Conservation (phyloP, 2,329 filamentous ascomycete genomes). For the Tolypocladium ophioglossoides region DNA sequence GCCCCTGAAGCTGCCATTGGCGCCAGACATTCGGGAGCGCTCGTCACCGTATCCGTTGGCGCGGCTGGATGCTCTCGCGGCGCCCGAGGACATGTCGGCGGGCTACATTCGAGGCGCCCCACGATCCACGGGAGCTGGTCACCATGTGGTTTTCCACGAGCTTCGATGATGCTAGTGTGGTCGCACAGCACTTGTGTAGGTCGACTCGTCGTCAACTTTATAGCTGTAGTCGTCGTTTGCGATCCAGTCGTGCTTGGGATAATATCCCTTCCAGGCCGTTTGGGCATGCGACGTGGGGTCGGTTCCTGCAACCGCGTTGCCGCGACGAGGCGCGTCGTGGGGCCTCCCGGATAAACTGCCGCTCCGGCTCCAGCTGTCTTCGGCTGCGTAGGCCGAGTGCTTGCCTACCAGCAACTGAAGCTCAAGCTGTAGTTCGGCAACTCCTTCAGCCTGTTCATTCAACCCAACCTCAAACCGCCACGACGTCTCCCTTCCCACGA, state of each 20-base stretch:
- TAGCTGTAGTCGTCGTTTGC: not conserved
- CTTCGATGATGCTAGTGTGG: not conserved
- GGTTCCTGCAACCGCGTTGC: not conserved
- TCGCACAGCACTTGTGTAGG: not conserved
- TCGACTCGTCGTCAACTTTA: not conserved
- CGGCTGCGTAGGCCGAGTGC: slow-evolving; percentile 27
- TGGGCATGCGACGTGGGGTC: not conserved
- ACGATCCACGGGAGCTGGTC: not conserved
- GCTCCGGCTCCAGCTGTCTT: not conserved
- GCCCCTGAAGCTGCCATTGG: slow-evolving; percentile 21
- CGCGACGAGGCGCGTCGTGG: not conserved
- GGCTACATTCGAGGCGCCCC: slow-evolving; percentile 22
- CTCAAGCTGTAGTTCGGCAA: not conserved
- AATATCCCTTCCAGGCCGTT: not conserved
- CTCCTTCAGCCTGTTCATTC: not conserved
- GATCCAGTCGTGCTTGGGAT: not conserved
- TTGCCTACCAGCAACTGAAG: slow-evolving; percentile 13
- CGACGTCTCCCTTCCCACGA: not conserved
- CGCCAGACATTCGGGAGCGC: slow-evolving; percentile 24
- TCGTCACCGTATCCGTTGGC: slow-evolving; percentile 29
- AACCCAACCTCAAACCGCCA: not conserved
- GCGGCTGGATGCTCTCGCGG: slow-evolving; percentile 32
- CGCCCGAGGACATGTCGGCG: slow-evolving; percentile 30
- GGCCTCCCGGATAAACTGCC: not conserved
- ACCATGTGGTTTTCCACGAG: not conserved